Conservation (phyloP, 2,329 filamentous ascomycete species). For the Ploettnerulaceae sp. region DNA sequence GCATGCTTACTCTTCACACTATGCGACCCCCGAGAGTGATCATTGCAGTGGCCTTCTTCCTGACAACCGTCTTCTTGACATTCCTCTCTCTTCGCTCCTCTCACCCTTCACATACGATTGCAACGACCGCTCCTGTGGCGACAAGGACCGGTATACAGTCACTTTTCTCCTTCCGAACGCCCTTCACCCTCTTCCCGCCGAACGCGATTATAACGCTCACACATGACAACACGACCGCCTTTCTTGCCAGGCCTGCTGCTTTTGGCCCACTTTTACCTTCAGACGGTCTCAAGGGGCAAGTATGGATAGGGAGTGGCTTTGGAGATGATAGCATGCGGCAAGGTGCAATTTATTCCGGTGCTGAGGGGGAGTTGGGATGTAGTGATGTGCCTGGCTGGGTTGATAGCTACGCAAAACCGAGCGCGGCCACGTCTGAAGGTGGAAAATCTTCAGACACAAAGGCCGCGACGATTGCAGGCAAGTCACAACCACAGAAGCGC, state of each 20-base stretch:
- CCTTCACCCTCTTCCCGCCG: conserved; percentile 87
- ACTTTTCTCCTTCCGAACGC: conserved; percentile 66
- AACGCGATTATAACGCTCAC: conserved; percentile 94
- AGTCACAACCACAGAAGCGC: conserved; percentile 39
- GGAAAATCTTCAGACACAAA: conserved; percentile 22
- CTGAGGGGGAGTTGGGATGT: conserved; percentile 85
- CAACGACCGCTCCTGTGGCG: conserved; percentile 14
- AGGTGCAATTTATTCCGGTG: conserved; percentile 45
- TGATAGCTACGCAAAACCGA: conserved; percentile 48
- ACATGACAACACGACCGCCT: conserved; percentile 97
- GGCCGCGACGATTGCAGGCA: conserved; percentile 34
- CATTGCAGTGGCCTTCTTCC: conserved; percentile 30
- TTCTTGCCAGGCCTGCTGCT: conserved; percentile 85
- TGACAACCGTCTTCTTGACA: conserved; percentile 30
- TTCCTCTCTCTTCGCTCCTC: conserved; percentile 31
- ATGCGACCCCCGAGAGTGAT: conserved; percentile 35
- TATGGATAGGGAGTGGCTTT: conserved; percentile 94
- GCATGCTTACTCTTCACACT: conserved; percentile 20
- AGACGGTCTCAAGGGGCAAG: conserved; percentile 75
- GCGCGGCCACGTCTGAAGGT: conserved; percentile 18
- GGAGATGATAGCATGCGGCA: conserved; percentile 68
- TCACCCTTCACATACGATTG: conserved; percentile 21
- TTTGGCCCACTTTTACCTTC: conserved; percentile 78
- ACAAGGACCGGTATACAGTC: conserved; percentile 44
- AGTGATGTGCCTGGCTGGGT: conserved; percentile 91